Evolutionary conservation across 768 basidiomycete genomes (phyloP).

Genomic region (Mycena alexandri): DNA sequence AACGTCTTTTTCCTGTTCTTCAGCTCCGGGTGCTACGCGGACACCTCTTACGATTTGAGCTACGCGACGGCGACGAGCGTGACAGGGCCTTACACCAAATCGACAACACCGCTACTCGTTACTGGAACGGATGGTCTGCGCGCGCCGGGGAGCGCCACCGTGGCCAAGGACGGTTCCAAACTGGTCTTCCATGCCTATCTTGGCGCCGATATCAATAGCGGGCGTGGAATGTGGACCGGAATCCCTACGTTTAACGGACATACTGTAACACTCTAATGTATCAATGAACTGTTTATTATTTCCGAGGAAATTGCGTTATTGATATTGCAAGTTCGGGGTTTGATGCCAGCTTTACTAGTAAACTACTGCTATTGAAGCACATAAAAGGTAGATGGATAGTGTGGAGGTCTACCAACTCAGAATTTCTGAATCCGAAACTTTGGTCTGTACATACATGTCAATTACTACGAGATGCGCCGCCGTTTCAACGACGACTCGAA

Average conservation of each 20-base stretch:
- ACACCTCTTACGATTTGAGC: constrained; percentile 43
- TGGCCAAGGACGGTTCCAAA: constrained; percentile 31
- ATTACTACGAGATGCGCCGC: too few relatives aligned
- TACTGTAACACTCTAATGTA: constrained; percentile 27
- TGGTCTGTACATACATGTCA: too few relatives aligned
- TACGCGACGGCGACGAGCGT: constrained; percentile 46
- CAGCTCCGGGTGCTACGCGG: constrained; percentile 45
- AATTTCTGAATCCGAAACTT: too few relatives aligned
- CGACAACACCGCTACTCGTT: constrained; percentile 40
- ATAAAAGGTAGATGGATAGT: too few relatives aligned
- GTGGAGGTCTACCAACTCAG: too few relatives aligned
- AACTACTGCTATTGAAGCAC: too few relatives aligned
- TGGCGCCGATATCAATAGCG: constrained; percentile 16
- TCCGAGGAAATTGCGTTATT: too few relatives aligned
- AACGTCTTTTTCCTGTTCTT: constrained; percentile 42
- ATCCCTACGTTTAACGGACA: constrained; percentile 22
- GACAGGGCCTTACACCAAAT: constrained; percentile 48
- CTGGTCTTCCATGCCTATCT: constrained; percentile 28
- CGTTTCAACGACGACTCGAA: too few relatives aligned
- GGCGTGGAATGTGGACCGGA: constrained; percentile 31
- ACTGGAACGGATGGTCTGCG: constrained; percentile 36
- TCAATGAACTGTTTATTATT: too few relatives aligned
- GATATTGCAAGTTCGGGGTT: too few relatives aligned
- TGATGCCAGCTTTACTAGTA: too few relatives aligned
- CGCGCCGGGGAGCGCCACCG: constrained; percentile 39